phyloP scores from a whole-genome alignment of 2,329 filamentous ascomycete genomes.

The Diaporthe sp. region DNA sequence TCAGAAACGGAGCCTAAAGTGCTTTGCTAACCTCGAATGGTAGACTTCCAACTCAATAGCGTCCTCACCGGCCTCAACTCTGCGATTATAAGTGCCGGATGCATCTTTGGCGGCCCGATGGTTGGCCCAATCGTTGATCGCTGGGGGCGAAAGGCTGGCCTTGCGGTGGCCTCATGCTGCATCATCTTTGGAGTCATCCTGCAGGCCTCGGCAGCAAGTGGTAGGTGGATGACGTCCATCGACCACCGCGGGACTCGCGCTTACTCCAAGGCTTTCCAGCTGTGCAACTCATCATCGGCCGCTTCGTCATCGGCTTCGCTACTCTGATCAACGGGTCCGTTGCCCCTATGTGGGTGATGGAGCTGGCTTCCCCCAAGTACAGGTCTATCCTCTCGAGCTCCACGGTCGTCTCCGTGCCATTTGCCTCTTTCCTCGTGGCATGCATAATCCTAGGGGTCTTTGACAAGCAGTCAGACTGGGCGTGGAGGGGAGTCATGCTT shows the following conservation, averaged over 20 bases:
- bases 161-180: constrained; percentile 1
- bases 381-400: constrained; percentile 2
- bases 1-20: neutral
- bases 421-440: neutral
- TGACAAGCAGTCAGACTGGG: constrained; percentile 6
- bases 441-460: neutral
- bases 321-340: constrained; percentile 14
- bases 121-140: constrained; percentile 10
- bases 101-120: constrained; percentile 9
- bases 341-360: neutral
- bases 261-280: neutral
- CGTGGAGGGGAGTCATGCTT: constrained; percentile 1
- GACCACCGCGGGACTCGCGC: neutral
- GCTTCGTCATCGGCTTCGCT: constrained; percentile 15
- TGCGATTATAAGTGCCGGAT: constrained; percentile 9
- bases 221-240: neutral
- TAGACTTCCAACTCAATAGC: constrained; percentile 3
- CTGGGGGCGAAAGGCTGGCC: constrained; percentile 9
- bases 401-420: constrained; percentile 1
- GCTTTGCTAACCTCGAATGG: neutral
- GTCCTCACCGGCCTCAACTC: constrained; percentile 12
- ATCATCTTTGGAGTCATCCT: neutral
- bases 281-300: constrained; percentile 8
- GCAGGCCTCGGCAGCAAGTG: neutral
- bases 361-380: constrained; percentile 5